Evolutionary conservation across 345 rosid species (phyloP), one percentile per base, ranked within the genome.

Genomic region (Brassica incana): DNA sequence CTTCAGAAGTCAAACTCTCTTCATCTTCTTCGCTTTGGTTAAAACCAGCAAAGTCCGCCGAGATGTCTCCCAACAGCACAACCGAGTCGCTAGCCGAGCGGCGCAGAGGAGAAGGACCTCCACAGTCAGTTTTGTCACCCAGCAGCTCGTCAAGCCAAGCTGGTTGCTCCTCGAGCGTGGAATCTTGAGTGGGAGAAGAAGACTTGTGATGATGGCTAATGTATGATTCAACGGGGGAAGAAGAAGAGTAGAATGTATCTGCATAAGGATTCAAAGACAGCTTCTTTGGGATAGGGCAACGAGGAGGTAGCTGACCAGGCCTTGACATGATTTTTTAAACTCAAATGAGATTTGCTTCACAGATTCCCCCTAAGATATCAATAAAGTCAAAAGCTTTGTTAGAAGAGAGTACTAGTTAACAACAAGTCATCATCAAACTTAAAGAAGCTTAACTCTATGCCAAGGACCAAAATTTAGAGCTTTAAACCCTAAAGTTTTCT

Each of bases 31-130:
- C 80, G 23, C 12, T 72, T 18, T 84, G 78, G 68, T 74, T 79
- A 60, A 87, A 81, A 73, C 83, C 83, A 2, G 87, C 69, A 32
- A 86, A 82, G 2, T 85, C 74, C 7, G 83, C 86, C 2, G 77
- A 79, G n/a, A 85, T 75, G 43, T 85, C 88, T 75, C 87, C 88
- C 80, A 87, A 73, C 45, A 90, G 88, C 70, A 90, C 82, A 50
- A 83, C 77, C 0, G 97, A 87, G 79, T 90, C 97, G 58, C 95
- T 92, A 38, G 89, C 88, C n/a, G 97, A 88, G 35, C 97, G 90
- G 16, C 88, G 89, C 45, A 84, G 87, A 54, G 50, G 29, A 33
- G 45, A 3, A 50, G 56, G 56, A n/a, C 56, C 56, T 45, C 54
- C 54, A 3, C 54, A n/a, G 1, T 88, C 91, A 0, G 71, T 50